These are phyloP conservation scores for Silene noctiflora DNA, from an alignment of 179 eudicot species.

Conservation along the genomic window DNA sequence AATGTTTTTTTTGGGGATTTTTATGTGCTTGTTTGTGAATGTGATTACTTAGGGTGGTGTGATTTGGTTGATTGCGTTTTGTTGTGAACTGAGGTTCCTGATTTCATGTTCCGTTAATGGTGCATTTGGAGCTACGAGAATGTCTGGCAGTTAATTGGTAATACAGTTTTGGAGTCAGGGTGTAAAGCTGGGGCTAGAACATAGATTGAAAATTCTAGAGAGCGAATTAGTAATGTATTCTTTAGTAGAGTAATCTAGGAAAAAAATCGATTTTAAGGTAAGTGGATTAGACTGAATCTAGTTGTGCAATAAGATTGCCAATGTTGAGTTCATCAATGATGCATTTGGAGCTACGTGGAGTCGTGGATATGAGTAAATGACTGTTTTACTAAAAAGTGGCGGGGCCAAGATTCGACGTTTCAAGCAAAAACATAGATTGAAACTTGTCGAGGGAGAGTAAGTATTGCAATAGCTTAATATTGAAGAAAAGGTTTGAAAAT, in stretches of 20 bases:
- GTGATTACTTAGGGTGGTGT: neutral
- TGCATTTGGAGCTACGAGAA: neutral
- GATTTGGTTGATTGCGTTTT: neutral
- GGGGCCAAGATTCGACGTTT: no score
- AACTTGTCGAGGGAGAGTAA: no score
- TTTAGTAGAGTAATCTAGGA: neutral
- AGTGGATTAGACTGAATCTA: neutral
- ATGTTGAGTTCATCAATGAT: neutral
- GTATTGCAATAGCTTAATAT: no score
- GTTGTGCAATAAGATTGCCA: neutral
- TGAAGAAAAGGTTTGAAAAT: no score
- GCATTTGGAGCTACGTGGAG: neutral
- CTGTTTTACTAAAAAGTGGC: no score
- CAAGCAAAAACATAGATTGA: no score
- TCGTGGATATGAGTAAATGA: no score
- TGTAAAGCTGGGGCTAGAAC: neutral
- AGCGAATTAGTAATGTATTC: neutral
- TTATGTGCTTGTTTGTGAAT: neutral
- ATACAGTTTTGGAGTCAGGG: neutral
- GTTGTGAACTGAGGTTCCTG: neutral
- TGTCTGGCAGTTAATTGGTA: neutral
- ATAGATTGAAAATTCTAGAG: neutral
- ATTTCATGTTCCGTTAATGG: neutral
- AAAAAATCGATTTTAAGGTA: no score
- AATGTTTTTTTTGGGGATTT: neutral